Conservation (phyloP, 108 stramenopile genomes). For the Skeletonema marinoi region DNA sequence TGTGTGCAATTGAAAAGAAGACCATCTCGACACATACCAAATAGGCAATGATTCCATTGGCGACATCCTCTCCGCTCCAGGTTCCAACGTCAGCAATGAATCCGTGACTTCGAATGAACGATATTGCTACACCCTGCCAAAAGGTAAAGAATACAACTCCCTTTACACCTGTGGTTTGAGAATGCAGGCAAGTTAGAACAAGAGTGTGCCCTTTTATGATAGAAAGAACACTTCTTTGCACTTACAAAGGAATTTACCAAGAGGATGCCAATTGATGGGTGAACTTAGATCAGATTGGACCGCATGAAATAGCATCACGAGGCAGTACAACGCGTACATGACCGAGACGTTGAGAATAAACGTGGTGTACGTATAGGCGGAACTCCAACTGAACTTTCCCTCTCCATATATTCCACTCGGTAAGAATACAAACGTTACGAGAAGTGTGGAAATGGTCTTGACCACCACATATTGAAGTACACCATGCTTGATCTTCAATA, state of each 20-base stretch:
- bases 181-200: too few relatives aligned
- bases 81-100: constrained; percentile 76
- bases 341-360: constrained; percentile 83
- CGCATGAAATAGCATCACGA: constrained; percentile 93
- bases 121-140: constrained; percentile 93
- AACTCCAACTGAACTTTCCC: constrained; percentile 69
- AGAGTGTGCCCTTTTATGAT: too few relatives aligned
- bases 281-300: constrained; percentile 72
- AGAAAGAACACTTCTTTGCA: too few relatives aligned
- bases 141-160: constrained; percentile 98
- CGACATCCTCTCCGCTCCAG: constrained; percentile 89
- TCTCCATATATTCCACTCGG: constrained; percentile 78
- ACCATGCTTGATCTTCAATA: constrained; percentile 88
- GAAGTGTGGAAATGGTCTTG: constrained; percentile 72
- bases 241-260: constrained; percentile 97
- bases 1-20: constrained; percentile 89
- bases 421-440: constrained; percentile 75
- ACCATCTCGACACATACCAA: constrained; percentile 96
- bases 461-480: constrained; percentile 96
- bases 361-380: constrained; percentile 80
- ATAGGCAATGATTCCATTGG: constrained; percentile 93
- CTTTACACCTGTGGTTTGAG: too few relatives aligned
- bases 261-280: constrained; percentile 86
- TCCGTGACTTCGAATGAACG: constrained; percentile 70
- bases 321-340: constrained; percentile 92